Evolutionary conservation across 1,139 yeast genomes (phyloP).

Genomic region (Blastobotrys indianensis): DNA sequence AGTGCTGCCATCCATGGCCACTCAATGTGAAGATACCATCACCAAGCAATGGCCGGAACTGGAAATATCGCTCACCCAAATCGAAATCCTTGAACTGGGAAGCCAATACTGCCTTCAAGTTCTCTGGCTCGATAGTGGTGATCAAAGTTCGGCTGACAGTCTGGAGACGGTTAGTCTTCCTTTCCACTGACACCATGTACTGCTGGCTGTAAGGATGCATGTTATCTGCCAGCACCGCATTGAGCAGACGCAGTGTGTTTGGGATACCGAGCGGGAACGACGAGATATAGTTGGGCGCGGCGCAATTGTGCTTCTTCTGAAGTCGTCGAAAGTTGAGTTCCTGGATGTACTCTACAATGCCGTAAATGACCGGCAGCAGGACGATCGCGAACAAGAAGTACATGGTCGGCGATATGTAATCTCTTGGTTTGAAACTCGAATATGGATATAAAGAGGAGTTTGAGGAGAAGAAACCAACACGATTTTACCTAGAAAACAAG

Average conservation of each 20-base stretch:
- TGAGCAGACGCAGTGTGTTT: slow-evolving; percentile 7
- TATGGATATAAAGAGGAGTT: too few species aligned
- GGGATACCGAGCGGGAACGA: slow-evolving; percentile 21
- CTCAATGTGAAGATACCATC: slow-evolving; percentile 53
- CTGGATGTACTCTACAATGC: slow-evolving; percentile 3
- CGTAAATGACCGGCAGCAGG: slow-evolving; percentile 5
- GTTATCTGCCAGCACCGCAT: slow-evolving; percentile 3
- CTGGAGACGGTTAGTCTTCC: slow-evolving; percentile 17
- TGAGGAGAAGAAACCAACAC: too few species aligned
- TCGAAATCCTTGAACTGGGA: slow-evolving; percentile 24
- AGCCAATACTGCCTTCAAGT: slow-evolving; percentile 33
- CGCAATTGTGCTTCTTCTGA: slow-evolving; percentile 8
- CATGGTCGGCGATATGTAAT: too few species aligned
- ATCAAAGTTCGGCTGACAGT: slow-evolving; percentile 10
- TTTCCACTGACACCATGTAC: slow-evolving; percentile 3
- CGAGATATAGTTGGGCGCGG: slow-evolving; percentile 4
- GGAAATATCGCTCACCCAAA: slow-evolving; percentile 41
- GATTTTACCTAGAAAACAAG: too few species aligned
- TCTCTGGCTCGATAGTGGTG: slow-evolving; percentile 43
- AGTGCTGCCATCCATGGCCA: slow-evolving; percentile 51
- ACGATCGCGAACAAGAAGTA: neutral
- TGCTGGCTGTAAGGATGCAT: slow-evolving; percentile 8
- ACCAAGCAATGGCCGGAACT: slow-evolving; percentile 43
- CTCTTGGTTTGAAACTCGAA: too few species aligned
- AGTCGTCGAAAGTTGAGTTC: slow-evolving; percentile 10